These are phyloP conservation scores for Rhynchosporium graminicola DNA, from an alignment of 2,329 filamentous ascomycete genomes.

Conservation along the genomic window DNA sequence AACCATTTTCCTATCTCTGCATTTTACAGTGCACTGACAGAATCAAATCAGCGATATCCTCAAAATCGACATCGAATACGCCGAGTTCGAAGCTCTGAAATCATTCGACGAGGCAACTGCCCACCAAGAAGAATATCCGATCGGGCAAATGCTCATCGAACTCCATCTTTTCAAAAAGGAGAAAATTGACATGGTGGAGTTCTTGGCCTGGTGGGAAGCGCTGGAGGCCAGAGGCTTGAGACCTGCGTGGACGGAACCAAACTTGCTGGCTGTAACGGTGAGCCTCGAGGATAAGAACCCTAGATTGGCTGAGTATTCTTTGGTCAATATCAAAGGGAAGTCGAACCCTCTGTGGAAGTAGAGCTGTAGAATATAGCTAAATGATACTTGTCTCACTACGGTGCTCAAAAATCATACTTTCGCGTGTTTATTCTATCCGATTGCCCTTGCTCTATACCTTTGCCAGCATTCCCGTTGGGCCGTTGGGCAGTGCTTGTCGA, in stretches of 20 bases:
- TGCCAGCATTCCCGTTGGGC: too few species aligned
- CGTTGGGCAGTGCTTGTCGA: too few species aligned
- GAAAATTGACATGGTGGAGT: slow-evolving; percentile 27
- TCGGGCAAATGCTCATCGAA: slow-evolving; percentile 36
- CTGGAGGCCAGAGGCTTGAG: slow-evolving; percentile 36
- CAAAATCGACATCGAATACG: slow-evolving; percentile 45
- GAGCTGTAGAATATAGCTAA: neutral
- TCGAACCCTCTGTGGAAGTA: slow-evolving; percentile 8
- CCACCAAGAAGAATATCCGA: slow-evolving; percentile 32
- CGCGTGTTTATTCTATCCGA: too few species aligned
- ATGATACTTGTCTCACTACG: neutral
- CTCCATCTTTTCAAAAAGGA: slow-evolving; percentile 32
- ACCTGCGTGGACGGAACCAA: slow-evolving; percentile 37
- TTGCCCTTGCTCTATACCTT: neutral
- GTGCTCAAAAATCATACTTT: neutral
- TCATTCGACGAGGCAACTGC: slow-evolving; percentile 33
- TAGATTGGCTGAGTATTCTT: slow-evolving; percentile 27
- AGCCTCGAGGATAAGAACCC: slow-evolving; percentile 30
- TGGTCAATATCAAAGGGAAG: slow-evolving; percentile 9
- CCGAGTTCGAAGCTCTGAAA: slow-evolving; percentile 42
- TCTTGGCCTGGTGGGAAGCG: slow-evolving; percentile 38
- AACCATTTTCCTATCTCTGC: neutral
- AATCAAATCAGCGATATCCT: slow-evolving; percentile 41
- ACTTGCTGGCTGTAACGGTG: slow-evolving; percentile 34
- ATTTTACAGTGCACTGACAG: slow-evolving; percentile 28